Evolutionary conservation across 495 filamentous ascomycete genomes (phyloP).

Genomic region (Neurospora sp.): DNA sequence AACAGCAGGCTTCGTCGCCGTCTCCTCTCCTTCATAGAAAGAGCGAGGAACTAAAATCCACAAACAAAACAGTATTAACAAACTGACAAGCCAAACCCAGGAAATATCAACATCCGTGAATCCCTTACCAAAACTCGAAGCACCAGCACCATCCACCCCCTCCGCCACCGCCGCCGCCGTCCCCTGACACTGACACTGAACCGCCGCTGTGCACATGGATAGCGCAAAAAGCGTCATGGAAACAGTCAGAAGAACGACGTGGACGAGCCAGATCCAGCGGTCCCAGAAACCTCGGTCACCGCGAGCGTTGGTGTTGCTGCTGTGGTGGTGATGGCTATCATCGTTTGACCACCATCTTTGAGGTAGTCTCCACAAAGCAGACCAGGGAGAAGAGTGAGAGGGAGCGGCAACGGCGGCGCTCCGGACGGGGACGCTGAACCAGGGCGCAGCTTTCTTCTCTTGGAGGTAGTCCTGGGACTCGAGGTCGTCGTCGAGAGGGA

Average conservation of each 20-base stretch:
- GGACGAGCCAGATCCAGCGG: conserved; percentile 35
- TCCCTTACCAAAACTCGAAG: neutral
- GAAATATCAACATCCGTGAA: neutral
- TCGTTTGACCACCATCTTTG: neutral
- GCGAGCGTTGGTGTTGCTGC: conserved; percentile 1
- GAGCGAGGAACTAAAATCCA: neutral
- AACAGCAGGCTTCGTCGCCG: neutral
- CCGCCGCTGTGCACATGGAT: conserved; percentile 23
- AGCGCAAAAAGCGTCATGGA: conserved; percentile 34
- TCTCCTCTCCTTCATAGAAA: neutral
- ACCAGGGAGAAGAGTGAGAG: neutral
- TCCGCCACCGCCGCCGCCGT: neutral
- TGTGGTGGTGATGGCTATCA: neutral
- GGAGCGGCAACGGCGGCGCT: neutral
- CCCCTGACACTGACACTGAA: neutral
- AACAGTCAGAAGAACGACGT: conserved; percentile 31
- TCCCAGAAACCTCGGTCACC: neutral
- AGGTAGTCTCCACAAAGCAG: neutral
- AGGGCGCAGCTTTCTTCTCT: conserved; percentile 13
- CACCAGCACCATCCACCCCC: neutral
- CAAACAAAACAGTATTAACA: neutral
- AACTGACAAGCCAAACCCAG: neutral
- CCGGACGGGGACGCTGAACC: neutral
- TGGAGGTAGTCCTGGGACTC: conserved; percentile 12
- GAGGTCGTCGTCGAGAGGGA: conserved; percentile 30